A percentile compares a stretch with the other conserved stretches of the same genome.
phyloP scores from a whole-genome alignment of 2,329 filamentous ascomycete species.

The Laburnicola sp. region DNA sequence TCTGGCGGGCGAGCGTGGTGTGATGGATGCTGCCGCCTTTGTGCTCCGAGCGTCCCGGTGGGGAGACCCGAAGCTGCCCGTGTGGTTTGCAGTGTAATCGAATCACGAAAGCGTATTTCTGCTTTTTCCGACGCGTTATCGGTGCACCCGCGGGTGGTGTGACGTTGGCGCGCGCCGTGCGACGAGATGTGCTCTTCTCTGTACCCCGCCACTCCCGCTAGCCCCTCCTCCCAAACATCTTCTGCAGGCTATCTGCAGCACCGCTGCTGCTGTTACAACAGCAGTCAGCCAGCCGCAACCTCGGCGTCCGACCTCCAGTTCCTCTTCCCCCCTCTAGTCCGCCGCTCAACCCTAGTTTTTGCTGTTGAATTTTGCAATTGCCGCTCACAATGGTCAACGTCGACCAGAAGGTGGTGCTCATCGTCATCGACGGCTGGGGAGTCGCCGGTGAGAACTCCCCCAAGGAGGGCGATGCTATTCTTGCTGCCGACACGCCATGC shows the following conservation, averaged over 20 bases:
- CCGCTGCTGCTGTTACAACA: neutral
- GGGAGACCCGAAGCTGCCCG: neutral
- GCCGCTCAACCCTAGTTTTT: slow-evolving; percentile 2
- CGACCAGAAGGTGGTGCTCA: slow-evolving; percentile 71
- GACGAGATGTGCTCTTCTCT: slow-evolving; percentile 19
- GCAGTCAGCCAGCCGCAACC: neutral
- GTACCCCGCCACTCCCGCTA: neutral
- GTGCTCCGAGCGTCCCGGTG: slow-evolving; percentile 5
- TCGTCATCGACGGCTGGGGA: slow-evolving; percentile 99
- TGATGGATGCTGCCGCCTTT: neutral
- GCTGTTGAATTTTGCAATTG: slow-evolving; percentile 17
- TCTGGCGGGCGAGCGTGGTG: too few species aligned
- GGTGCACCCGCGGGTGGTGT: slow-evolving; percentile 15
- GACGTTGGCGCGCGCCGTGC: slow-evolving; percentile 25
- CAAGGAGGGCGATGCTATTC: slow-evolving; percentile 91
- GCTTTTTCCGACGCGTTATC: slow-evolving; percentile 21
- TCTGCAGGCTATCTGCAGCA: slow-evolving; percentile 3
- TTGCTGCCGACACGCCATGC: slow-evolving; percentile 85
- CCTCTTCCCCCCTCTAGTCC: slow-evolving; percentile 5
- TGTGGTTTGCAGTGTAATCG: slow-evolving; percentile 10
- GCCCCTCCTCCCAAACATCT: slow-evolving; percentile 27
- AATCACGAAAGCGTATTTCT: slow-evolving; percentile 10
- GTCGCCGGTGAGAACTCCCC: slow-evolving; percentile 78
- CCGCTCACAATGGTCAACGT: slow-evolving; percentile 63
- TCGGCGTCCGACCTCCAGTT: slow-evolving; percentile 4